Conservation (phyloP, 352 stramenopile genomes). For the Phytophthora pistaciae region DNA sequence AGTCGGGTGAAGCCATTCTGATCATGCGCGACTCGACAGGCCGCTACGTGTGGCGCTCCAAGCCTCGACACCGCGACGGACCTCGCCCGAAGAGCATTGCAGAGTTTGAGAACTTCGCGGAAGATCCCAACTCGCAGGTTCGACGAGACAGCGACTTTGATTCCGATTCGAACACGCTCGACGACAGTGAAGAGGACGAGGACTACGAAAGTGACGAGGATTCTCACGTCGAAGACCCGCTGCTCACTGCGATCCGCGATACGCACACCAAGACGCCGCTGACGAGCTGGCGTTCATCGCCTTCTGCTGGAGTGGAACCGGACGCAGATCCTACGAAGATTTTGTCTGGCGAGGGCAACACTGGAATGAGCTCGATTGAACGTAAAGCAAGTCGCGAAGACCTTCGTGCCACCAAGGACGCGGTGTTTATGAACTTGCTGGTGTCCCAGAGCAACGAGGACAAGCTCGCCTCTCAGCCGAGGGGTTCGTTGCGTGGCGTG, state of each 20-base stretch:
- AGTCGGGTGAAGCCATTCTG: constrained; percentile 67
- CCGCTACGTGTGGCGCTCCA: constrained; percentile 82
- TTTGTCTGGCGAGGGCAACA: constrained; percentile 74
- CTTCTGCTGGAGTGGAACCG: constrained; percentile 17
- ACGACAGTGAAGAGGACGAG: constrained; percentile 41
- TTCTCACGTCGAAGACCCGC: constrained; percentile 45
- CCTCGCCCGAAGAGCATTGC: constrained; percentile 58
- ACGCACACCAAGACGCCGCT: constrained; percentile 68
- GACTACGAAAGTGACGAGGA: constrained; percentile 48
- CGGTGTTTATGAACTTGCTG: constrained; percentile 75
- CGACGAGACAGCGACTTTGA: constrained; percentile 34
- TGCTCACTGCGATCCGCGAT: constrained; percentile 70
- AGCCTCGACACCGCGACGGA: constrained; percentile 70
- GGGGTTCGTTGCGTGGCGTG: constrained; percentile 19
- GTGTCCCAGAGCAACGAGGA: constrained; percentile 69
- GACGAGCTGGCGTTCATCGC: constrained; percentile 75
- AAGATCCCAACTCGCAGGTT: constrained; percentile 32
- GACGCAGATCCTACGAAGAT: constrained; percentile 40
- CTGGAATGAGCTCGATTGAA: constrained; percentile 73
- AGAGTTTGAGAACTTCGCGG: constrained; percentile 74
- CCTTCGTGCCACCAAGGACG: constrained; percentile 61
- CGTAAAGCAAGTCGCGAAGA: constrained; percentile 71
- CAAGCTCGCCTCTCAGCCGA: constrained; percentile 38
- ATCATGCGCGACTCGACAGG: constrained; percentile 85
- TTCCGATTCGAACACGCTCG: constrained; percentile 21